phyloP scores from a whole-genome alignment of 495 filamentous ascomycete genomes.

The Hyaloscypha finlandica region DNA sequence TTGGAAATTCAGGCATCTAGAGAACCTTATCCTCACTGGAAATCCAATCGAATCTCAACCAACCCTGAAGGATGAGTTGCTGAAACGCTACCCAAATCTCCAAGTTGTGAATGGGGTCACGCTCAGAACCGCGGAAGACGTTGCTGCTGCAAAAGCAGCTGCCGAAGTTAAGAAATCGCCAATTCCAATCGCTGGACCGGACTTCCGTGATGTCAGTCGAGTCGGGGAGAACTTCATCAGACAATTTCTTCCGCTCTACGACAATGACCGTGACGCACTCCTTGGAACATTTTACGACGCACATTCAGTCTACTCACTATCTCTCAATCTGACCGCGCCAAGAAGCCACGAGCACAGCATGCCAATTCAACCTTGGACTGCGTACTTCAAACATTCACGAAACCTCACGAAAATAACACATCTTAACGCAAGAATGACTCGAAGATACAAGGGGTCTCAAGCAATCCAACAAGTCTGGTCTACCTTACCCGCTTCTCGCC shows the following conservation, averaged over 20 bases:
- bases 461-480: slow-evolving; percentile 71
- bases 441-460: slow-evolving; percentile 62
- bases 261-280: slow-evolving; percentile 66
- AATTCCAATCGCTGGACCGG: slow-evolving; percentile 66
- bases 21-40: slow-evolving; percentile 74
- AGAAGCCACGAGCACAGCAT: slow-evolving; percentile 44
- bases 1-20: slow-evolving; percentile 70
- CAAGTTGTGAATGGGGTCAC: slow-evolving; percentile 69
- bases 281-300: slow-evolving; percentile 72
- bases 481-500: slow-evolving; percentile 69
- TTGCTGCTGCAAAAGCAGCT: slow-evolving; percentile 46
- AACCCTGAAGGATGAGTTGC: slow-evolving; percentile 68
- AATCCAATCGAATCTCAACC: slow-evolving; percentile 68
- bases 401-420: slow-evolving; percentile 74
- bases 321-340: slow-evolving; percentile 63
- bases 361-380: slow-evolving; percentile 57
- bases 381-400: slow-evolving; percentile 77
- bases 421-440: slow-evolving; percentile 57
- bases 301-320: slow-evolving; percentile 75
- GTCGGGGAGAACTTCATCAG: slow-evolving; percentile 75
- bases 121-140: slow-evolving; percentile 69
- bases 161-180: slow-evolving; percentile 53
- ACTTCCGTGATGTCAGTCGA: slow-evolving; percentile 74
- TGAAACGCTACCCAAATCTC: slow-evolving; percentile 79
- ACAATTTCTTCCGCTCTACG: slow-evolving; percentile 74